phyloP scores from a whole-genome alignment of 1,139 yeast species.

The Blastobotrys capitulatus region DNA sequence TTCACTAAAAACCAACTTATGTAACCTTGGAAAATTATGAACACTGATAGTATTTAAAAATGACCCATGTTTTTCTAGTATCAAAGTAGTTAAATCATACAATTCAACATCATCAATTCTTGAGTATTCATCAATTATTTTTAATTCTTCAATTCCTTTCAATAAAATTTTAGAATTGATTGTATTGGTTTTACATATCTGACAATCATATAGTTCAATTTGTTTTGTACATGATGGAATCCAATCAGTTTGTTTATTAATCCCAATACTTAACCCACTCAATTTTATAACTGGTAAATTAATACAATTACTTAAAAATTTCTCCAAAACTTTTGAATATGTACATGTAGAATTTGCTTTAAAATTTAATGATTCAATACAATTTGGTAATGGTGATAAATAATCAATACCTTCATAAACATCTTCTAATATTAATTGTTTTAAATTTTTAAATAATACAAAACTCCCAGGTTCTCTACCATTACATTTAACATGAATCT shows the following conservation, averaged over 20 bases:
- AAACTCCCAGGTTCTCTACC: constrained; percentile 7
- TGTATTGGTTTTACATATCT: constrained; percentile 7
- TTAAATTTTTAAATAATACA: constrained; percentile 3
- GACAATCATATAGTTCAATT: constrained; percentile 8
- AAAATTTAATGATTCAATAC: constrained; percentile 3
- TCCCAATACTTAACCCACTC: constrained; percentile 6
- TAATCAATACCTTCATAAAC: constrained; percentile 10
- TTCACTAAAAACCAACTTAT: constrained; percentile 2
- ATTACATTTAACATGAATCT: constrained; percentile 6
- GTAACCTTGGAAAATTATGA: constrained; percentile 1
- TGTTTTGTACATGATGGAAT: constrained; percentile 5
- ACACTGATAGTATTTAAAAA: constrained; percentile 2
- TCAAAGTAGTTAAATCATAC: constrained; percentile 4
- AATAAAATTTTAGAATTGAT: neutral
- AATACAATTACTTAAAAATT: constrained; percentile 6
- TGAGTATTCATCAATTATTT: constrained; percentile 9
- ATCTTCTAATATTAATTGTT: constrained; percentile 6
- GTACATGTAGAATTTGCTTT: constrained; percentile 9
- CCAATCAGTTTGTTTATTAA: constrained; percentile 4
- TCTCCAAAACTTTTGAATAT: constrained; percentile 7
- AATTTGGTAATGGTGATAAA: constrained; percentile 5
- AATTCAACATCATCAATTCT: constrained; percentile 7
- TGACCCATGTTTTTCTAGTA: constrained; percentile 1
- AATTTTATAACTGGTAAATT: constrained; percentile 5
- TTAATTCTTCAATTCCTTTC: constrained; percentile 5